Evolutionary conservation across 805 yeast species (phyloP), one percentile per base, ranked within the genome.

Genomic region (Teunomyces kruisii): DNA sequence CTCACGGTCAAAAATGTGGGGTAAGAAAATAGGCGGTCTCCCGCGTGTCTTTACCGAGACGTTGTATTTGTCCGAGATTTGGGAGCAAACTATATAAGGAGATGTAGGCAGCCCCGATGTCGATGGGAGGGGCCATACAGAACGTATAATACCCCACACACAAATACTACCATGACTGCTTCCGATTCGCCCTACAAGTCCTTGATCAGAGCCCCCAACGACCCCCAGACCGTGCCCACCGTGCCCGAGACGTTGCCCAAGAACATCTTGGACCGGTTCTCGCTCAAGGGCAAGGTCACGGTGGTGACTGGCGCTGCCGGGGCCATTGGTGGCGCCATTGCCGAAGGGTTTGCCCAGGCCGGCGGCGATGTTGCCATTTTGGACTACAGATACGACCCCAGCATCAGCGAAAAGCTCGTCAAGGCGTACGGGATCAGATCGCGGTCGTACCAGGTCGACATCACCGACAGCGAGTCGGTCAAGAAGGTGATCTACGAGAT

Each of bases 301-400:
- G 80, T 86, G 4, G 79, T 88, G 47, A 86, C 94, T n/a, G 96
- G 96, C 39, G 86, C 88, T 9, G 82, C 91, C 13, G 75, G 85
- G 39, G 96, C 96, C 30, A 88, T 88, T 52, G 96, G 96, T 12
- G 78, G 65, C 54, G 88, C 86, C 4, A 85, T 86, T 29, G 94
- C 94, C 37, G 86, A 81, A 63, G 91, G 89, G 2, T 87, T 74
- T 57, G 86, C 90, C 40, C 92, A 87, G 68, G 92, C 92, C 4
- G 96, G 96, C 40, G 95, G 95, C 9, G 85, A 85, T 50, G 79
- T 89, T 27, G 88, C 87, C 38, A 73, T 83, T 53, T 80, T 85
- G 76, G 71, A 72, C 59, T 71, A 71, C 81, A 77, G 74, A 55
- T 80, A 85, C 9, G 78, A 86, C n/a, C 80, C 78, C 42, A 82